A percentile compares a stretch with the other conserved stretches of the same genome.
phyloP scores from a whole-genome alignment of 1,284 basidiomycete species.

The Sparassis latifolia region DNA sequence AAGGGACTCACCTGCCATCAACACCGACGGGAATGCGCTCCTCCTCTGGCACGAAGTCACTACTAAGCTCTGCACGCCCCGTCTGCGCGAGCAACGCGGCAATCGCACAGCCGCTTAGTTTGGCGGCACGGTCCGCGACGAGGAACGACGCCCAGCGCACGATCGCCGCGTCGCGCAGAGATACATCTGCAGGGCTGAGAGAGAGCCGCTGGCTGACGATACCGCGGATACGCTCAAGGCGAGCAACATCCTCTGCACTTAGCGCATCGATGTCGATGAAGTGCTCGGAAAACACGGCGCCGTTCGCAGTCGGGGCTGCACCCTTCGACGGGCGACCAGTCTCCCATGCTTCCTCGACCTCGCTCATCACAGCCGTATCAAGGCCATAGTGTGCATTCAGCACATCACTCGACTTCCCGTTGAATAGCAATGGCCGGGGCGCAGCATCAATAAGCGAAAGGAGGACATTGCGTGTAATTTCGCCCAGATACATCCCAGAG shows the following conservation, averaged over 20 bases:
- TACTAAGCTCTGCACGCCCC: slow-evolving; percentile 44
- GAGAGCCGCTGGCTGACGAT: slow-evolving; percentile 62
- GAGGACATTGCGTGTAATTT: slow-evolving; percentile 84
- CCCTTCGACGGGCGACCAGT: slow-evolving; percentile 26
- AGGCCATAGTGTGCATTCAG: slow-evolving; percentile 92
- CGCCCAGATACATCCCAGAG: slow-evolving; percentile 98
- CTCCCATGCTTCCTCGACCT: slow-evolving; percentile 73
- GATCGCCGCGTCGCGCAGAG: slow-evolving; percentile 68
- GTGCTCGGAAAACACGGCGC: slow-evolving; percentile 12
- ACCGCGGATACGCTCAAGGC: slow-evolving; percentile 44
- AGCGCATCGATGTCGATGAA: slow-evolving; percentile 23
- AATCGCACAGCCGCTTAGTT: slow-evolving; percentile 82
- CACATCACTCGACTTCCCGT: slow-evolving; percentile 63
- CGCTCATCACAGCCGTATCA: slow-evolving; percentile 90
- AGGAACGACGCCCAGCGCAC: slow-evolving; percentile 76
- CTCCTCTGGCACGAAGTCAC: slow-evolving; percentile 33
- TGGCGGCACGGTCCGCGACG: slow-evolving; percentile 79
- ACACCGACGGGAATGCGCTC: slow-evolving; percentile 73
- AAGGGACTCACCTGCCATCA: slow-evolving; percentile 67
- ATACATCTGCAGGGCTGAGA: slow-evolving; percentile 45
- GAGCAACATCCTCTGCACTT: slow-evolving; percentile 17
- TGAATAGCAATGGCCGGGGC: slow-evolving; percentile 70
- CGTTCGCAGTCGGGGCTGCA: slow-evolving; percentile 4
- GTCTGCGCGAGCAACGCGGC: slow-evolving; percentile 86
- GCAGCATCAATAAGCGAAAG: slow-evolving; percentile 81